Percentiles rank a stretch among this genome's conserved stretches.
phyloP scores from a whole-genome alignment of 2,329 filamentous ascomycete species.

The Fonsecaea multimorphosa region DNA sequence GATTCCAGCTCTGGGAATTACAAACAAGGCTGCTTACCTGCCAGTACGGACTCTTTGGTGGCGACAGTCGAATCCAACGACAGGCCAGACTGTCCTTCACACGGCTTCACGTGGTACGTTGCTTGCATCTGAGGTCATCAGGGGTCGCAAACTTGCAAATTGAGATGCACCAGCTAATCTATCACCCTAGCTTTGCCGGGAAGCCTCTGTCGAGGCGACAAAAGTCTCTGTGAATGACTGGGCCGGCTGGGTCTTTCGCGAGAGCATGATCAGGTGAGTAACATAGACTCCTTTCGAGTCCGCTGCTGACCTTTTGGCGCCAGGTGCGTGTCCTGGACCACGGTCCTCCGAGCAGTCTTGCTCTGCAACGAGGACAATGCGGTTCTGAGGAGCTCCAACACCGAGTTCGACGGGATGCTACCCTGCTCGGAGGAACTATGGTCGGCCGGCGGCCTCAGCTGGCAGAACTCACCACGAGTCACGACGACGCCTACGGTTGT shows the following conservation, averaged over 20 bases:
- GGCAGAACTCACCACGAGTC: background rate
- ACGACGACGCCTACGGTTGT: background rate
- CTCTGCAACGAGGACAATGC: slow-evolving; percentile 19
- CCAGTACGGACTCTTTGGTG: slow-evolving; percentile 11
- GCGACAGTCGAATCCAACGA: slow-evolving; percentile 5
- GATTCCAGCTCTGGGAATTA: slow-evolving; percentile 19
- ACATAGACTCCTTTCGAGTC: background rate
- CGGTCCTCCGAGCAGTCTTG: slow-evolving; percentile 9
- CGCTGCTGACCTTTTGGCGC: background rate
- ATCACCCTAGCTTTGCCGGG: background rate
- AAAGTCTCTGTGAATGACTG: slow-evolving; percentile 5
- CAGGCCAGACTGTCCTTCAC: slow-evolving; percentile 2
- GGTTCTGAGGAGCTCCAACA: slow-evolving; percentile 14
- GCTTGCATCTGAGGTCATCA: background rate
- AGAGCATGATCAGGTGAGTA: slow-evolving; percentile 7
- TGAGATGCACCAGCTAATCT: background rate
- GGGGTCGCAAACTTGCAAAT: too few species aligned
- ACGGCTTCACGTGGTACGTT: slow-evolving; percentile 4
- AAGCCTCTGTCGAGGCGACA: background rate
- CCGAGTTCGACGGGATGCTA: slow-evolving; percentile 2
- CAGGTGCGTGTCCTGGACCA: slow-evolving; percentile 9
- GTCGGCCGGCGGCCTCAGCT: slow-evolving; percentile 2
- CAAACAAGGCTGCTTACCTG: slow-evolving; percentile 16
- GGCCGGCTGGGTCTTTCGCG: background rate
- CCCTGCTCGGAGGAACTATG: slow-evolving; percentile 13